Evolutionary conservation across 2,329 filamentous ascomycete species (phyloP).

Genomic region (Penicillium sp.): DNA sequence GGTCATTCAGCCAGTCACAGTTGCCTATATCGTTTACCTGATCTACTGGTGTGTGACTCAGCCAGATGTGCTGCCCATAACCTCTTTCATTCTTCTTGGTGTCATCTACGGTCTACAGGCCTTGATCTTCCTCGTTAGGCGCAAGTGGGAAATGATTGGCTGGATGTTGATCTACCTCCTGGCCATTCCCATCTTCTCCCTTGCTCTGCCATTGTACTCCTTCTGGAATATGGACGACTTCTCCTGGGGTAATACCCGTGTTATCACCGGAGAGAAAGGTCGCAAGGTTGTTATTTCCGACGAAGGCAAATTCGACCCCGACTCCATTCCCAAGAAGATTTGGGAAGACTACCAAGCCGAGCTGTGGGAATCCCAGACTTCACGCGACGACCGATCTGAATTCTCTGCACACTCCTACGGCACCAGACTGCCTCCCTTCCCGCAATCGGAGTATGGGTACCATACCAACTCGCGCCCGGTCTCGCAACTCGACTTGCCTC

Average conservation of each 20-base stretch:
- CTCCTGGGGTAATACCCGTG: slow-evolving; percentile 97
- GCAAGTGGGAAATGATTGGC: slow-evolving; percentile 99
- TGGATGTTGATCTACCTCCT: slow-evolving; percentile 98
- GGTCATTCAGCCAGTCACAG: slow-evolving; percentile 83
- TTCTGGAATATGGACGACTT: slow-evolving; percentile 99
- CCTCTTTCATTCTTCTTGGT: slow-evolving; percentile 83
- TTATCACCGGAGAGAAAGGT: slow-evolving; percentile 90
- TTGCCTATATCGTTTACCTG: slow-evolving; percentile 86
- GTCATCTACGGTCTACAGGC: slow-evolving; percentile 98
- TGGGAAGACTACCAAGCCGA: slow-evolving; percentile 99
- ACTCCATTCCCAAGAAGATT: slow-evolving; percentile 91
- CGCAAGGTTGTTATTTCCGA: slow-evolving; percentile 91
- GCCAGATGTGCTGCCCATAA: slow-evolving; percentile 68
- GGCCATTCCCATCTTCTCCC: slow-evolving; percentile 87
- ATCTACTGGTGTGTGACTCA: slow-evolving; percentile 69
- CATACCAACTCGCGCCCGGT: slow-evolving; percentile 57
- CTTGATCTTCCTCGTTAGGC: slow-evolving; percentile 91
- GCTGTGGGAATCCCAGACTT: slow-evolving; percentile 94
- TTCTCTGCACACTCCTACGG: slow-evolving; percentile 92
- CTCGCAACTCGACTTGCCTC: slow-evolving; percentile 56
- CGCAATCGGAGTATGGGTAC: slow-evolving; percentile 69
- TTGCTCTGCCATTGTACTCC: slow-evolving; percentile 83
- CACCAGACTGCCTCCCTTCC: slow-evolving; percentile 69
- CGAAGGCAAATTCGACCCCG: slow-evolving; percentile 95
- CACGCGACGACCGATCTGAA: slow-evolving; percentile 77